Base-by-base conservation (phyloP, 768 basidiomycete species). In the Chlorophyllum brunneum region DNA sequence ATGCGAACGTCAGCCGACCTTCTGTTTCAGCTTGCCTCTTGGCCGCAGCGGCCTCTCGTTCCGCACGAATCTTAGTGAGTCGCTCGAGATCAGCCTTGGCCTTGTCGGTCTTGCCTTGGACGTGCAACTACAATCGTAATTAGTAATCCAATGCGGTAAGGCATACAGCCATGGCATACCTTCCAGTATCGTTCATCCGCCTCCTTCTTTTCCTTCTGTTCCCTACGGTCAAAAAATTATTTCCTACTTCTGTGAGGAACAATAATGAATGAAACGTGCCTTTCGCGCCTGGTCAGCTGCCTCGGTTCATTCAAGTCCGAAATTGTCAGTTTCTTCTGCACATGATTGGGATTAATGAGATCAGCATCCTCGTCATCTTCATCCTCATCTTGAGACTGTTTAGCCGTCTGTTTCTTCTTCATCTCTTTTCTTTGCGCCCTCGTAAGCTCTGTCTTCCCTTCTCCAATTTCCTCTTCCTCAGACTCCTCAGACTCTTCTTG, bases 141-240 rank as follows among this genome's bases (percentile, higher is more conserved):
- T 16, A 31, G 16, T 37, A 43, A 54, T 1, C 26, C 51, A 48
- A 34, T 27, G 46, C 52, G 34, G 4, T 7, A 31, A 62, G 31
- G 22, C 13, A 31, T 10, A 15, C 15, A 13, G 22, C 10, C 5
- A 30, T 10, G 9, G 56, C 73, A 1, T 34, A 89, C 87, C 80
- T 95, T 92, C 85, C 85, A 85, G 66, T 95, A 95, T 22, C 79
- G 74, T 23, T 92, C 91, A 63, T 90, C 82, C 1, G 92, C 90
- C 1, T 93, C 92, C 61, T 88, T 79, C 73, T 93, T 94, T 69
- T 95, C 92, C 64, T 94, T 93, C 63, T 84, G 85, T 64, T 97
- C 95, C 58, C 94, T 94, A 56, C 7, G n/a, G n/a, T n/a, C n/a
- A 31, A 39, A n/a, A 11, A 26, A 23, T 42, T 46, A 11, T 10